Conservation (phyloP, 2,329 filamentous ascomycete genomes). For the Domatiomyces catenatus region DNA sequence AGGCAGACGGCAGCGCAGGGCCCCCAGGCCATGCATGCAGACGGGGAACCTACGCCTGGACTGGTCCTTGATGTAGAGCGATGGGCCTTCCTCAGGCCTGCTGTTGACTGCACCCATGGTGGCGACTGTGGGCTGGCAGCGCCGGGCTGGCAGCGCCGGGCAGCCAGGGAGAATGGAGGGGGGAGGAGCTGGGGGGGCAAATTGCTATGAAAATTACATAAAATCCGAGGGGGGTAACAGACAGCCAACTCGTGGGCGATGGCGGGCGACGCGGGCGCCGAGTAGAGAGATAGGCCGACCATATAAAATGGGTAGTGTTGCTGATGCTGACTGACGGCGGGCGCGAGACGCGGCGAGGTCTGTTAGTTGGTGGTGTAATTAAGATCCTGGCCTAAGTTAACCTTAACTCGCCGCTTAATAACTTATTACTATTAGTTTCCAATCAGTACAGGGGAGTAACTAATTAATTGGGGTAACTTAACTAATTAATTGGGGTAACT, state of each 20-base stretch:
- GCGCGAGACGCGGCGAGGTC: not conserved
- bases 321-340: no score
- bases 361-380: not conserved
- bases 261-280: not conserved
- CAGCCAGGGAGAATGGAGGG: no score
- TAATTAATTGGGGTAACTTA: no score
- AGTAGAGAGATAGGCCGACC: not conserved
- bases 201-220: no score
- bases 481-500: no score
- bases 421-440: no score
- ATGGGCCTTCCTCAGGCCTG: constrained; percentile 65
- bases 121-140: not conserved
- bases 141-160: not conserved
- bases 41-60: constrained; percentile 54
- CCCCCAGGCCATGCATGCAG: constrained; percentile 3
- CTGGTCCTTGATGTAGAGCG: constrained; percentile 80
- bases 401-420: no score
- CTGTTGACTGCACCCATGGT: constrained; percentile 84
- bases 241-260: not conserved
- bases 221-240: no score
- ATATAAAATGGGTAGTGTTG: not conserved
- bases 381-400: no score
- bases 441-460: no score
- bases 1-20: constrained; percentile 8
- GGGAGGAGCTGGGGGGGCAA: no score